These are phyloP conservation scores for Jaltomata sinuosa DNA, from an alignment of 257 asterid species.

Conservation along the genomic window DNA sequence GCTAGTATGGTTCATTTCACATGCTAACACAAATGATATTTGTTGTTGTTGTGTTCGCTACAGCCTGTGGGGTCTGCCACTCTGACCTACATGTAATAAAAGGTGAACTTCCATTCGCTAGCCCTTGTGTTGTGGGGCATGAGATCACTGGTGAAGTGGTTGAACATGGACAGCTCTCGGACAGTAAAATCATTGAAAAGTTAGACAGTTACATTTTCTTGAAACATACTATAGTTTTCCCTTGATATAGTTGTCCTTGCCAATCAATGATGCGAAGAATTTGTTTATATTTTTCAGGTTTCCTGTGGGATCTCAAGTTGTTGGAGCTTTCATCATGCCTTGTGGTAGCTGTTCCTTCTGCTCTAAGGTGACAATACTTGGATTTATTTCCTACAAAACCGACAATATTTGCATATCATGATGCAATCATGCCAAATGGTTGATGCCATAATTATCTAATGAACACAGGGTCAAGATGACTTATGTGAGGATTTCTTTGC, in stretches of 20 bases:
- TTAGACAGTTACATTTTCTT: conserved; percentile 6
- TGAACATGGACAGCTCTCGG: conserved; percentile 77
- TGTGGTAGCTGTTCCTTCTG: conserved; percentile 94
- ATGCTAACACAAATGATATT: not conserved
- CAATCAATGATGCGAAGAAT: not conserved
- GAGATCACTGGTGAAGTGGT: conserved; percentile 98
- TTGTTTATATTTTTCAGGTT: conserved; percentile 28
- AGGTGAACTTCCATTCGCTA: conserved; percentile 93
- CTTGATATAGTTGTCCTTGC: not conserved
- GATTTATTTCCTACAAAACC: not conserved
- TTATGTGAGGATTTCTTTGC: conserved; percentile 88
- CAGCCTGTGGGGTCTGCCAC: conserved; percentile 99
- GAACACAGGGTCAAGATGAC: conserved; percentile 92
- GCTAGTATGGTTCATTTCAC: not conserved
- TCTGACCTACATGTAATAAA: conserved; percentile 93
- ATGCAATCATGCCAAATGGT: not conserved
- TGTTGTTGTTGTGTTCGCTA: conserved; percentile 6
- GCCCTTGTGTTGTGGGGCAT: conserved; percentile 93
- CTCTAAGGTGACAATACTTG: conserved; percentile 45
- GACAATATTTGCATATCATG: not conserved
- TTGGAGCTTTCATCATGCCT: conserved; percentile 99
- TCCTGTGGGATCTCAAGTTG: conserved; percentile 79
- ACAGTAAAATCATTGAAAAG: conserved; percentile 64
- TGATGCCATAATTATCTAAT: conserved; percentile 14
- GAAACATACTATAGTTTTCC: not conserved